phyloP scores from a whole-genome alignment of 2,329 filamentous ascomycete genomes.

The Scedosporium aurantiacum region DNA sequence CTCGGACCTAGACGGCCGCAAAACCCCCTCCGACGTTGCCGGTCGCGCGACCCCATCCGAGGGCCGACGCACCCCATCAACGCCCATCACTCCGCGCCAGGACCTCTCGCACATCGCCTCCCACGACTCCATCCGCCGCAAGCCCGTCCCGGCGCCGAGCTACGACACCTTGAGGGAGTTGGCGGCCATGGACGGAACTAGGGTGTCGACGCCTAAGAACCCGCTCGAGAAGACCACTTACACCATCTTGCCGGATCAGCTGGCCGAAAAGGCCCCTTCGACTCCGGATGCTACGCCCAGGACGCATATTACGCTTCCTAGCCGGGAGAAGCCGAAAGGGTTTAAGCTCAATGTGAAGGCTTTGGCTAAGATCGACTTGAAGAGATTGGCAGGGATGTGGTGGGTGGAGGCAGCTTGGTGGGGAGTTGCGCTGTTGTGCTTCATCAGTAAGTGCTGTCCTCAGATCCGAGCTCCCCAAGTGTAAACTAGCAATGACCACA shows the following conservation, averaged over 20 bases:
- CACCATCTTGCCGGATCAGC: conserved; percentile 4
- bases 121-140: conserved; percentile 4
- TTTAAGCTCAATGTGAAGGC: neutral
- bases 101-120: neutral
- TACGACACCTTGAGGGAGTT: neutral
- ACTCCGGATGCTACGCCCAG: conserved; percentile 2
- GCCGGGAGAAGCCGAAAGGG: neutral
- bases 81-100: neutral
- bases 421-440: neutral
- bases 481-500: neutral
- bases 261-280: conserved; percentile 2
- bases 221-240: conserved; percentile 6
- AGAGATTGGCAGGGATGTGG: conserved; percentile 1
- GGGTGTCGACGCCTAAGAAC: neutral
- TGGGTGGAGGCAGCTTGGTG: conserved; percentile 1
- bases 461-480: no score
- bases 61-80: conserved; percentile 1
- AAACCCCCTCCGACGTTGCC: neutral
- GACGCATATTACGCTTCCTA: conserved; percentile 1
- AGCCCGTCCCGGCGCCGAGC: conserved; percentile 4
- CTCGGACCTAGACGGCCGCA: neutral
- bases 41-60: neutral
- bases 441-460: conserved; percentile 5
- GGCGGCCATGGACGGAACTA: neutral
- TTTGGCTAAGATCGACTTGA: neutral